Base-by-base conservation (phyloP, 805 yeast genomes). In the Starmerella vaccinii region DNA sequence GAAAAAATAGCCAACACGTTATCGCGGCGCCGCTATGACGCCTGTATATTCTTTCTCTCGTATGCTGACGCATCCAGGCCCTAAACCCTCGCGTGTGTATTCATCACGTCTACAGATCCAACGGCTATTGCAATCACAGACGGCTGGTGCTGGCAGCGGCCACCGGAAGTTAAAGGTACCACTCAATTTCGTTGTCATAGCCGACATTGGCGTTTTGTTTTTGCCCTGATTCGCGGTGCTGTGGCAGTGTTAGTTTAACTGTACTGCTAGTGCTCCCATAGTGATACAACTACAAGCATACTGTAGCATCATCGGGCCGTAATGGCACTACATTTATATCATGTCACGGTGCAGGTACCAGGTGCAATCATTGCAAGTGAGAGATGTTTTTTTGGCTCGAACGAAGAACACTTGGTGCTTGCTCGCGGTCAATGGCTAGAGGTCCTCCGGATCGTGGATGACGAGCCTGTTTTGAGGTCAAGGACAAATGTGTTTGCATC, bases 311-410 rank as follows among this genome's bases (percentile, higher is more conserved):
- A 27, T 9, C 13, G 32, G 26, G 26, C 13, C n/a, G 33, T 33
- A 30, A 24, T 34, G 26, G 34, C 41, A 5, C n/a, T 46, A 4
- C 10, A 32, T 29, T 46, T 57, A 13, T 57, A 57, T 37, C 52
- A 56, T 58, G 70, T 84, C 53, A 84, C 95, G 7, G 69, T 87
- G n/a, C 74, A 75, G 56, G 71, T 69, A 7, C 81, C 89, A 2
- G 64, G 79, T 5, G 72, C 79, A 37, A 71, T 79, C 3, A 63
- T 74, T 5, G 65, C 65, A 29, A 73, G 88, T 1, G 70, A 81
- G n/a, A 71, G 77, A 6, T 96, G 95, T 1, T 76, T 74, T 55
- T 87, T 88, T 62, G 66, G 75, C 1, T 22, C 49, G 4, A 26
- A 46, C 13, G 61, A 71, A 18, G 90, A 84, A 61, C 84, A 81